phyloP scores from a whole-genome alignment of 2,329 filamentous ascomycete genomes.

The Cladosporium sp. region DNA sequence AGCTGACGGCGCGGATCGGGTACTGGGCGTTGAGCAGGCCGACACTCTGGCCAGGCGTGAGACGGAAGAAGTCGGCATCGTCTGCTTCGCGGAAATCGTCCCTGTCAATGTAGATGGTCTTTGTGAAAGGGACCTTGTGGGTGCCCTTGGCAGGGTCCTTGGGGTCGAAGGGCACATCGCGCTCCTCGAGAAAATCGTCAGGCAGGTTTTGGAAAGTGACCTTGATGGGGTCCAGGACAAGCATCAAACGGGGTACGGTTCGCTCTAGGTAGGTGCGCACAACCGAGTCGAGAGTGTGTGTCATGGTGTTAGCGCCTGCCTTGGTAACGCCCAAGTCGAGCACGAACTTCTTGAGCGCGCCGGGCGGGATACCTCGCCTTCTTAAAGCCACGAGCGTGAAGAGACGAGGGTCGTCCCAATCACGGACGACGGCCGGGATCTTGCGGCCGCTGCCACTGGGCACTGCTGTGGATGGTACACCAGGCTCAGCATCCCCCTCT shows the following conservation, averaged over 20 bases:
- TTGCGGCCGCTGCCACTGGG: conserved; percentile 19
- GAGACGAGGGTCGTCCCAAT: conserved; percentile 86
- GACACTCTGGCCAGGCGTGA: conserved; percentile 68
- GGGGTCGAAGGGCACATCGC: conserved; percentile 72
- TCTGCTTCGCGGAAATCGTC: conserved; percentile 70
- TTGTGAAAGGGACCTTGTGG: conserved; percentile 60
- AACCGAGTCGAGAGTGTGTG: conserved; percentile 74
- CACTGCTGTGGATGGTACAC: conserved; percentile 19
- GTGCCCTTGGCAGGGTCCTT: conserved; percentile 66
- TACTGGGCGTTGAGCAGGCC: conserved; percentile 66
- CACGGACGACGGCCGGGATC: conserved; percentile 58
- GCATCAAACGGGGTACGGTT: conserved; percentile 81
- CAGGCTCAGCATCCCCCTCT: conserved; percentile 34
- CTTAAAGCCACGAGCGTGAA: conserved; percentile 82
- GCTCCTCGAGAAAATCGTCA: conserved; percentile 57
- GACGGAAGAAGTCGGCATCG: conserved; percentile 68
- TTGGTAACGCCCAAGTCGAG: conserved; percentile 90
- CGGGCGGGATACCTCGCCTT: conserved; percentile 78
- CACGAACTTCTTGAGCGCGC: conserved; percentile 82
- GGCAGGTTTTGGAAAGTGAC: conserved; percentile 75
- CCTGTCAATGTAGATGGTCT: conserved; percentile 77
- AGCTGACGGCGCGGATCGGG: conserved; percentile 62
- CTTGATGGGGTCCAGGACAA: conserved; percentile 78
- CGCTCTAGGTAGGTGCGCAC: conserved; percentile 81
- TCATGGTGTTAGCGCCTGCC: conserved; percentile 69